Evolutionary conservation across 495 filamentous ascomycete genomes (phyloP), one percentile per base, ranked within the genome.

Genomic region (Platismatia glauca): DNA sequence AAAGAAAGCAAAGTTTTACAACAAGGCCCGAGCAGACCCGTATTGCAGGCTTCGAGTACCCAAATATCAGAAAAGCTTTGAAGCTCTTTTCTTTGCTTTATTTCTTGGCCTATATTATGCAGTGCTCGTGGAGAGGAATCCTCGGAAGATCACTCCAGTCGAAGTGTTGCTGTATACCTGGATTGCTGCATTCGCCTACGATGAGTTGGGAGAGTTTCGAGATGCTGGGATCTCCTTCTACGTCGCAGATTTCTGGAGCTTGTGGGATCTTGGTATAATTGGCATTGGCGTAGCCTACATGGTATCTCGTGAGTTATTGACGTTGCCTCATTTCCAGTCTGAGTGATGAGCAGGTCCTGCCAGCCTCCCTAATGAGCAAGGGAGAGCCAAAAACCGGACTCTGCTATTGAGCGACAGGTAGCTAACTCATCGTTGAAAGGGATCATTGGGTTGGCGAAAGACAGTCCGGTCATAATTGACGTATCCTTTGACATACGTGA

Each of bases 221-320:
- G 91, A 96, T 75, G 89, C 90, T 12, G 91, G 91, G 0, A 67
- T 87, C 22, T 74, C 89, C 35, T 91, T 96, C 71, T 96, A 95
- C 69, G 84, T 87, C 22, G 83, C 87, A 55, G 91, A 95, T 69
- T 89, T 96, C 61, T 97, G 92, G 91, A 93, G 87, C 66, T 70
- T 89, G 29, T 96, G 92, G 79, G 93, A 97, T 70, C 71, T 96
- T 61, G 84, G 83, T 44, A 95, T 97, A 66, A 93, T 96, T 34
- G 74, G 81, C n/a, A 89, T 92, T 29, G 92, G 91, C 5, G 68
- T 86, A 43, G 79, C 82, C 16, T 97, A 89, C 73, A 79, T 90
- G 38, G 73, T 87, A 33, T 71, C 85, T 37, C 80, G 91, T 91
- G 79, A 79, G 86, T 78, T 63, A 65, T 58, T 12, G 29, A 22